Percentiles rank a stretch among this genome's conserved stretches.
These are phyloP conservation scores for Annona cherimola DNA, from an alignment of 164 flowering plant genomes.

Conservation along the genomic window DNA sequence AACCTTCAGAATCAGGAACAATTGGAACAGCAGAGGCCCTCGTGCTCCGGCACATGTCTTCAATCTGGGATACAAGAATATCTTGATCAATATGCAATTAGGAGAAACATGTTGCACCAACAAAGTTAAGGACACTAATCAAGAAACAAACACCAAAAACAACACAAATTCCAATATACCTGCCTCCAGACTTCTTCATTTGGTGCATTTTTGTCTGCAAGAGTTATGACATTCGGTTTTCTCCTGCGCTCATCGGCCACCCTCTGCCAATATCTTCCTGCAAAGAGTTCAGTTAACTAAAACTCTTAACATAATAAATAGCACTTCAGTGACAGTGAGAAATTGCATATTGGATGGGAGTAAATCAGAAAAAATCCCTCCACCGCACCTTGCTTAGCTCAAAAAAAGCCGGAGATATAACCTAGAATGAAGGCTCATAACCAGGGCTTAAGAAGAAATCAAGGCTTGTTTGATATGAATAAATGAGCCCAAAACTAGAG, in stretches of 20 bases:
- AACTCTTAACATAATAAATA: background rate
- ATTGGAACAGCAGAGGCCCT: conserved; percentile 86
- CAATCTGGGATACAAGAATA: conserved; percentile 52
- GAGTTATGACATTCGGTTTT: conserved; percentile 73
- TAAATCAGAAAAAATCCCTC: no score
- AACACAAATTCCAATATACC: conserved; percentile 35
- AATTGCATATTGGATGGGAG: no score
- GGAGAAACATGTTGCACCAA: background rate
- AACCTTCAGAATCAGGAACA: conserved; percentile 89
- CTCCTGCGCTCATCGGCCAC: conserved; percentile 74
- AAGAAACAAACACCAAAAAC: background rate
- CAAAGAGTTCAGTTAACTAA: conserved; percentile 3
- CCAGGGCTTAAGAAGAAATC: no score
- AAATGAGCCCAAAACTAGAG: no score
- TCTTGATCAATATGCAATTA: conserved; percentile 8
- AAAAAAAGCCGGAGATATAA: no score
- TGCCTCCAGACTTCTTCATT: conserved; percentile 97
- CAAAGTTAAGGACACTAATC: background rate
- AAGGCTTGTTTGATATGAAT: no score
- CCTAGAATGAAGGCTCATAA: no score
- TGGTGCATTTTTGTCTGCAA: conserved; percentile 99
- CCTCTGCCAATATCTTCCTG: conserved; percentile 89
- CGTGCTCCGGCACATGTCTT: conserved; percentile 75
- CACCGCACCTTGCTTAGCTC: no score
- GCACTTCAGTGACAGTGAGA: background rate